These are phyloP conservation scores for Fusarium globosum DNA, from an alignment of 2,329 filamentous ascomycete genomes.

Conservation along the genomic window DNA sequence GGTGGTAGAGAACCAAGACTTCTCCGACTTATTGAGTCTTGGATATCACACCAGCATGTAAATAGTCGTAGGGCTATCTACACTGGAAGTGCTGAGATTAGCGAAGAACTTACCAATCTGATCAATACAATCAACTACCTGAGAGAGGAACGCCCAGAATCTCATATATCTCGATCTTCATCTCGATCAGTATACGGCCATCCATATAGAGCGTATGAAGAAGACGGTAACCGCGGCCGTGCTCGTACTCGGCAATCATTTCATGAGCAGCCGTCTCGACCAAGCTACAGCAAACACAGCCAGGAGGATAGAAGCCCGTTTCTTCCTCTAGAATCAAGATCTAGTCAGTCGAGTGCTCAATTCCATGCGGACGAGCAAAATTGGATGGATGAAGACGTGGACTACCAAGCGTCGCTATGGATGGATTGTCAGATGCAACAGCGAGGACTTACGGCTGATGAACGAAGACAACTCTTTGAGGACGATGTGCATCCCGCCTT, in stretches of 20 bases:
- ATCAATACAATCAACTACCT: neutral
- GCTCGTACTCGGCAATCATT: neutral
- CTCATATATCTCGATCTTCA: neutral
- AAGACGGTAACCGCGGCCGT: neutral
- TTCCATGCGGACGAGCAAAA: neutral
- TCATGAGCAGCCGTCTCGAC: neutral
- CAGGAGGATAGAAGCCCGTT: neutral
- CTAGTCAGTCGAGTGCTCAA: neutral
- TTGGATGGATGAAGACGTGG: conserved; percentile 3
- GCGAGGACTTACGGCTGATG: conserved; percentile 12
- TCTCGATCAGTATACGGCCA: neutral
- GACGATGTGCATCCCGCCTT: conserved; percentile 33
- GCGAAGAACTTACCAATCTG: conserved; percentile 13
- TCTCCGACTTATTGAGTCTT: conserved; percentile 55
- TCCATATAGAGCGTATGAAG: neutral
- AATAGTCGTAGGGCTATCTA: conserved; percentile 14
- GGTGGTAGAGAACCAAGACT: conserved; percentile 49
- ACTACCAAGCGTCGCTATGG: conserved; percentile 28
- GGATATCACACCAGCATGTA: conserved; percentile 51
- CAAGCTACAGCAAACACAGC: neutral
- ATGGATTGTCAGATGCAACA: conserved; percentile 18
- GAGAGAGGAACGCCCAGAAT: neutral
- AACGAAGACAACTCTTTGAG: conserved; percentile 20
- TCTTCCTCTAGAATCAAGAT: neutral
- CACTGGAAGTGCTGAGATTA: conserved; percentile 24